Evolutionary conservation across 805 yeast genomes (phyloP), one percentile per base, ranked within the genome.

Genomic region (Tetrapisispora arboricola): DNA sequence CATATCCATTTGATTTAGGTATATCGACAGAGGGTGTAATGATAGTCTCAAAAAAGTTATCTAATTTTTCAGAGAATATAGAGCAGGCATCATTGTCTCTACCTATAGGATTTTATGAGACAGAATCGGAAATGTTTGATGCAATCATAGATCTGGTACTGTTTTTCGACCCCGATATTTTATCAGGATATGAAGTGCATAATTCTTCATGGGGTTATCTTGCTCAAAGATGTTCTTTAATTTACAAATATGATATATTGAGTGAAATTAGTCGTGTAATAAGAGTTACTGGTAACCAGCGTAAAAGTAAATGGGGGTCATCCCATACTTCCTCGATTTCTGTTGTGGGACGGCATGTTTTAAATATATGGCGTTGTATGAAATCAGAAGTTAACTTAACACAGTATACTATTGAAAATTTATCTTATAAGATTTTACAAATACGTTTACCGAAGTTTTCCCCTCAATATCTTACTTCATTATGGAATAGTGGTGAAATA

Each of bases 171-270:
- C 96, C 97, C 0, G 98, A 92, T 57, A 75, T 92, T 24, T 54
- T 92, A 6, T 71, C 84, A 0, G 97, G 96, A 0, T 92, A 73
- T 57, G 98, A 92, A 53, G 71, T 85, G 6, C 83, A 85, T 47
- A 64, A 78, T 1, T 51, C 73, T 0, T 84, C 96, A 0, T 90
- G 97, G 97, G 97, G 98, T 0, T 92, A 84, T 52, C 40, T 88
- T 0, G 68, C 84, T 20, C 92, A 84, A 39, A 58, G 98, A 35
- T 70, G 73, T 42, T 56, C 65, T 15, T 45, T 43, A 0, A 60
- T 54, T 2, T 68, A 68, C 50, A 73, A 72, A 2, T 60, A 71
- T 11, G 81, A 84, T 48, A 47, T 86, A 3, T 57, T 72, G n/a
- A 64, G 68, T 0, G 72, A 75, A 32, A 55, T 87, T 1, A 76